Base-by-base conservation (phyloP, 2,329 filamentous ascomycete species). In the Fusarium irregulare region DNA sequence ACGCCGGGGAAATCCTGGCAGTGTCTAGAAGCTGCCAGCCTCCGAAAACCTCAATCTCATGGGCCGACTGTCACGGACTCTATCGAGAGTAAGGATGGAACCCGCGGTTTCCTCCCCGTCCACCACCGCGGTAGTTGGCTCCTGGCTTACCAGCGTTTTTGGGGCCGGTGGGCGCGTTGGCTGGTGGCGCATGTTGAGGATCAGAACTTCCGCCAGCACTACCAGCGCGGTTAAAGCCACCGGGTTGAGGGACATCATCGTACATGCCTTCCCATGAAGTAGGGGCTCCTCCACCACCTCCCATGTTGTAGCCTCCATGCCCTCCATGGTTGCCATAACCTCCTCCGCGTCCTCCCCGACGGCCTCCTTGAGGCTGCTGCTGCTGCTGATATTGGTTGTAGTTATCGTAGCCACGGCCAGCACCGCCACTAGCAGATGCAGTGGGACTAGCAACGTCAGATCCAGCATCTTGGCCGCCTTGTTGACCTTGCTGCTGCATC, bases 201-300 rank as follows among this genome's bases (percentile, higher is more conserved):
- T 80, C 78, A 42, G 81, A 78, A 53, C 79, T 80, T 40, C 79
- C 80, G 61, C 80, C 82, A 61, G 80, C 80, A 75, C 80, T 80
- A 72, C 80, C 81, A 77, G 81, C 73, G 27, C 80, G 80, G 32
- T 76, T 73, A 62, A 82, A 83, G 70, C 84, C 83, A n/a, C 73
- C 73, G 25, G 93, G 93, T 77, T 95, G 93, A 18, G 94, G 94
- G 3, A 94, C 93, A 78, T 98, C 95, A 78, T 98, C 95, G 79
- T 98, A 98, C 94, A 97, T 97, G 76, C 95, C 95, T 79, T 98
- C 95, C 94, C 94, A 98, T 42, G 91, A 94, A 25, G 92, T 93
- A n/a, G 92, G 91, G 18, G 89, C 89, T 46, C 88, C 89, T 60
- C 83, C 83, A 40, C 82, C 86, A 12, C 64, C 77, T 40, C 74